These are phyloP conservation scores for Eugenia klotzschiana DNA, from an alignment of 441 rosid genomes.

Conservation along the genomic window DNA sequence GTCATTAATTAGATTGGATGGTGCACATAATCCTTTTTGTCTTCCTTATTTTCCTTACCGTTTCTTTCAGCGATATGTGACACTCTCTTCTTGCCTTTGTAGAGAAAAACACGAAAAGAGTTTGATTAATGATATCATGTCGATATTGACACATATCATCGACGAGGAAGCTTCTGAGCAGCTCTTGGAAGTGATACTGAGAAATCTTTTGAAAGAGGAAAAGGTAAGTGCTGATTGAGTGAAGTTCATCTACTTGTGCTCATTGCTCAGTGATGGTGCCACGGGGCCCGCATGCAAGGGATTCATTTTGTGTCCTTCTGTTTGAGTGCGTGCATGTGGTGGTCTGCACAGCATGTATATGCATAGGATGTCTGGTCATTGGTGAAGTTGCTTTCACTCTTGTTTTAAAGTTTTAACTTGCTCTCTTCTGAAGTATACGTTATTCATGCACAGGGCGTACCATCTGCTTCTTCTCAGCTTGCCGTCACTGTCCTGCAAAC, in stretches of 20 bases:
- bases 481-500: conserved; percentile 65
- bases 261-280: not conserved
- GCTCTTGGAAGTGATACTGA: conserved; percentile 47
- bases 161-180: conserved; percentile 58
- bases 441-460: conserved; percentile 27
- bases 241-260: not conserved
- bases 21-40: not conserved
- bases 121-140: conserved; percentile 46
- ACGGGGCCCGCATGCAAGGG: not conserved
- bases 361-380: not conserved
- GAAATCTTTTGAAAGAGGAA: conserved; percentile 56
- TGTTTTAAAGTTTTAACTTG: not conserved
- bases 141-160: conserved; percentile 52
- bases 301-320: not conserved
- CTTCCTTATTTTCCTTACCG: not conserved
- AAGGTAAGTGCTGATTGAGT: conserved; percentile 27
- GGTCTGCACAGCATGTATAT: not conserved
- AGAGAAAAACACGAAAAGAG: conserved; percentile 54
- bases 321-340: not conserved
- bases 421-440: not conserved
- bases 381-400: not conserved
- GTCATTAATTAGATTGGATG: not conserved
- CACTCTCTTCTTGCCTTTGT: conserved; percentile 4
- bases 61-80: not conserved
- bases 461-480: conserved; percentile 50